A percentile compares a stretch with the other conserved stretches of the same genome.
Conservation (phyloP, 345 rosid species). For the Clarkia xantiana region DNA sequence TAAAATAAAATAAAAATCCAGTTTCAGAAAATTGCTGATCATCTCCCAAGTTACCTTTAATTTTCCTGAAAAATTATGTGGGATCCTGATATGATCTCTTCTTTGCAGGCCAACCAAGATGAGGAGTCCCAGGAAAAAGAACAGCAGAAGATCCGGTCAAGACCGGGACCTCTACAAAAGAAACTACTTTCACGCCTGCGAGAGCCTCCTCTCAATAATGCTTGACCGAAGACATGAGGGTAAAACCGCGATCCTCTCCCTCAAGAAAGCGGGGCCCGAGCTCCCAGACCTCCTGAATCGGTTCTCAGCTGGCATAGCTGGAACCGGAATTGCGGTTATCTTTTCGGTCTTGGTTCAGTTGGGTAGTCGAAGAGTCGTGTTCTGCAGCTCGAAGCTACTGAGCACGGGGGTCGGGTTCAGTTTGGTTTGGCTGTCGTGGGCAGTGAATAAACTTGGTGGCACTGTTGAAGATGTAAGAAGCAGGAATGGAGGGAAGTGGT, state of each 20-base stretch:
- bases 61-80: too few relatives aligned
- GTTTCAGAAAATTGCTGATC: too few relatives aligned
- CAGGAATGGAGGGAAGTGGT: conserved; percentile 39
- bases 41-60: too few relatives aligned
- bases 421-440: conserved; percentile 71
- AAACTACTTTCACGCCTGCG: conserved; percentile 58
- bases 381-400: conserved; percentile 42
- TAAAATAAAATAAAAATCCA: too few relatives aligned
- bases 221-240: conserved; percentile 31
- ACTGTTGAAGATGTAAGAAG: conserved; percentile 24
- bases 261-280: conserved; percentile 65
- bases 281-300: conserved; percentile 62
- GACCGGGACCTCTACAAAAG: conserved; percentile 42
- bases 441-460: conserved; percentile 52
- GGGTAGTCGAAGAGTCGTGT: conserved; percentile 41
- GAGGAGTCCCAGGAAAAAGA: conserved; percentile 40
- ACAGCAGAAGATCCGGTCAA: conserved; percentile 17
- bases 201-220: conserved; percentile 64
- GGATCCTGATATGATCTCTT: conserved; percentile 3
- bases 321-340: conserved; percentile 74
- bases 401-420: conserved; percentile 63
- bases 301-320: conserved; percentile 64
- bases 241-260: conserved; percentile 38
- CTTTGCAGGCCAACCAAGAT: conserved; percentile 35
- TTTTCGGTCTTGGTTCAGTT: conserved; percentile 45